Conservation (phyloP, 2,329 filamentous ascomycete genomes). For the Diaporthe vaccinii region DNA sequence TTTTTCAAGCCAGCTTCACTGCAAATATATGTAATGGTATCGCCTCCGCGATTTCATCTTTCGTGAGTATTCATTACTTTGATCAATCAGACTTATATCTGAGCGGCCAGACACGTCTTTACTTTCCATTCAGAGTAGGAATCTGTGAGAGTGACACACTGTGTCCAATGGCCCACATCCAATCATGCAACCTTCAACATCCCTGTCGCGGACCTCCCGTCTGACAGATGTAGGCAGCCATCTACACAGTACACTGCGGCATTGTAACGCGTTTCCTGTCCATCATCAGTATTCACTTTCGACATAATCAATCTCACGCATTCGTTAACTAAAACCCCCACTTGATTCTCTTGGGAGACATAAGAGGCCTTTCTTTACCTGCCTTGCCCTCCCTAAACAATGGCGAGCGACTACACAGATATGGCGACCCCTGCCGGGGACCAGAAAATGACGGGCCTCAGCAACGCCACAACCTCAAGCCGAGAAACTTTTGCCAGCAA, state of each 20-base stretch:
- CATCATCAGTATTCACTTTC: background rate
- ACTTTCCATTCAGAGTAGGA: no score
- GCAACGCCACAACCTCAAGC: background rate
- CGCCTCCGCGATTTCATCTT: background rate
- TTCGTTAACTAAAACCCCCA: background rate
- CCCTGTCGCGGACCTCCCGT: background rate
- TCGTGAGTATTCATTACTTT: no score
- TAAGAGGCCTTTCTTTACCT: background rate
- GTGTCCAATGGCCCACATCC: no score
- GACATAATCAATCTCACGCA: no score
- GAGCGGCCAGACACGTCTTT: no score
- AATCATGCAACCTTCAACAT: background rate
- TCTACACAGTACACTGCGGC: no score
- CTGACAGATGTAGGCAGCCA: background rate
- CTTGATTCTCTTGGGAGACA: background rate
- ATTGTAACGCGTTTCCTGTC: background rate
- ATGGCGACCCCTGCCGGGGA: background rate
- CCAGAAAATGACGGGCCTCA: rapidly evolving
- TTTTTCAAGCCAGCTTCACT: background rate
- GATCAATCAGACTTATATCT: no score
- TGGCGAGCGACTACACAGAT: background rate
- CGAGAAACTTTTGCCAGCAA: background rate
- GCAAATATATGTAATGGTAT: background rate
- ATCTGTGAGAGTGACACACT: no score
- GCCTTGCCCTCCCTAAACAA: background rate